Evolutionary conservation across 2,329 filamentous ascomycete species (phyloP).

Genomic region (Ophiostoma australiae): DNA sequence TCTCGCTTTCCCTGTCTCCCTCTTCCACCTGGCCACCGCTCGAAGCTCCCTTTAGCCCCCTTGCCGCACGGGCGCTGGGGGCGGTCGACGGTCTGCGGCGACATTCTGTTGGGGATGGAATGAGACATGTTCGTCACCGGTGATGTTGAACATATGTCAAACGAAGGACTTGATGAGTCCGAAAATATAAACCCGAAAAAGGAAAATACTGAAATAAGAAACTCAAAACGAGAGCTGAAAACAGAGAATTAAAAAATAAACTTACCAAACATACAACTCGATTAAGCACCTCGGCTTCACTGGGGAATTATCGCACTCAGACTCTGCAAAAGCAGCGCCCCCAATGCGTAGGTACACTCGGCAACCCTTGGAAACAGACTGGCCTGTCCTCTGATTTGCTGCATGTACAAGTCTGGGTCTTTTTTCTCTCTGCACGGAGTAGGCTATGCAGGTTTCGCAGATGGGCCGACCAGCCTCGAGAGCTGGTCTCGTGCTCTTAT

Average conservation of each 20-base stretch:
- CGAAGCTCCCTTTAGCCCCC: neutral
- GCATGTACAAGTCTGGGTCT: neutral
- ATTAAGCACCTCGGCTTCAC: neutral
- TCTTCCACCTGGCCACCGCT: neutral
- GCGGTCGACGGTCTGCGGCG: neutral
- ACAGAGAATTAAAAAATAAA: neutral
- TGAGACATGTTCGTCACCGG: neutral
- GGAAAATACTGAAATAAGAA: neutral
- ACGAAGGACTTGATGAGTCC: neutral
- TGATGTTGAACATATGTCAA: neutral
- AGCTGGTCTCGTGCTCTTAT: slow-evolving; percentile 21
- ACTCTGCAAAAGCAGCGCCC: neutral
- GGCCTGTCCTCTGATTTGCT: neutral
- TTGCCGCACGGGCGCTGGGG: slow-evolving; percentile 1
- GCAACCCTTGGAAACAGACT: neutral
- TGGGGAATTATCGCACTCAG: neutral
- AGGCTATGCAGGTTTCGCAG: slow-evolving; percentile 23
- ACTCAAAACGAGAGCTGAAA: neutral
- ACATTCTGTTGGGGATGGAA: neutral
- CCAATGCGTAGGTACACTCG: neutral
- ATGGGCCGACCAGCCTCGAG: slow-evolving; percentile 24
- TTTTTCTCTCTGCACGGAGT: slow-evolving; percentile 9
- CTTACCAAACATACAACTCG: neutral
- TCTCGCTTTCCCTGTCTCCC: neutral
- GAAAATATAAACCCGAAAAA: neutral